Evolutionary conservation across 2,329 filamentous ascomycete genomes (phyloP).

Genomic region (Colletotrichum sojae): DNA sequence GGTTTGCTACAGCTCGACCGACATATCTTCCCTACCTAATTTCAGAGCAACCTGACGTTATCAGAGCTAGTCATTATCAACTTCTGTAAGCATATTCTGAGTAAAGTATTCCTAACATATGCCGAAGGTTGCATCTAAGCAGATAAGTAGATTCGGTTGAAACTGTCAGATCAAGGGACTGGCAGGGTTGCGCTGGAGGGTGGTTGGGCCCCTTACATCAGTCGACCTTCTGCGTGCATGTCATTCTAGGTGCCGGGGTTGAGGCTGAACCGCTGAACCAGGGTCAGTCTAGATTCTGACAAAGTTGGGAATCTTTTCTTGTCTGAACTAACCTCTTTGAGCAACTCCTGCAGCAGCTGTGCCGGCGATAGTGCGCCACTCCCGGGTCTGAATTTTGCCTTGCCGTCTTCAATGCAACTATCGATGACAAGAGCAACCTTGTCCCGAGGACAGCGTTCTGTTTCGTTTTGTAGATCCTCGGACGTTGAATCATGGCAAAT

Average conservation of each 20-base stretch:
- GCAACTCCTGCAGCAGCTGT: neutral
- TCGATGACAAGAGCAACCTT: slow-evolving; percentile 10
- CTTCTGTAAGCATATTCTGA: too few relatives aligned
- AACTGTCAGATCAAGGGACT: neutral
- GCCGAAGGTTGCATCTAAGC: too few relatives aligned
- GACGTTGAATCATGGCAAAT: neutral
- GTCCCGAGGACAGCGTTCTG: too few relatives aligned
- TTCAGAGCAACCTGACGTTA: too few relatives aligned
- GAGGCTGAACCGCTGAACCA: too few relatives aligned
- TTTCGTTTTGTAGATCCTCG: neutral
- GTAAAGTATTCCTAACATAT: too few relatives aligned
- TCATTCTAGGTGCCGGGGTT: too few relatives aligned
- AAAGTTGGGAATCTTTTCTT: too few relatives aligned
- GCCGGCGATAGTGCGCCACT: neutral
- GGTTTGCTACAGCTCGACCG: too few relatives aligned
- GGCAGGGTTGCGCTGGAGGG: neutral
- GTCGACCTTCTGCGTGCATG: neutral
- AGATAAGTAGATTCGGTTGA: neutral
- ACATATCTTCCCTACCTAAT: too few relatives aligned
- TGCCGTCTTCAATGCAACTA: neutral
- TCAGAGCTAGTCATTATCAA: too few relatives aligned
- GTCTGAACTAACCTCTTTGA: neutral
- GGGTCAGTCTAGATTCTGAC: too few relatives aligned
- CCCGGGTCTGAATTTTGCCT: neutral
- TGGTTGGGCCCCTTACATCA: slow-evolving; percentile 1